Base-by-base conservation (phyloP, 2,329 filamentous ascomycete genomes). In the Monosporascus sp. region DNA sequence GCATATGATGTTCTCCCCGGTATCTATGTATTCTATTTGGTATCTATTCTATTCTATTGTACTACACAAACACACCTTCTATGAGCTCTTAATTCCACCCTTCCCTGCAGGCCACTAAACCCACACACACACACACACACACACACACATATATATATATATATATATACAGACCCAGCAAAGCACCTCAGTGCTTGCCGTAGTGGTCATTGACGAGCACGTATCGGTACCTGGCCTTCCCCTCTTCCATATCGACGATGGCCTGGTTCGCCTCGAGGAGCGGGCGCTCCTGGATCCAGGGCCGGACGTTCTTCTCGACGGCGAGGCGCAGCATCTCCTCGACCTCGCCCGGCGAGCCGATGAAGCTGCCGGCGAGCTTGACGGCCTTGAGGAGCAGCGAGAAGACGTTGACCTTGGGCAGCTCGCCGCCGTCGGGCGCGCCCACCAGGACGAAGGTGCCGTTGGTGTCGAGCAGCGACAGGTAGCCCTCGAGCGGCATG, bases 401-500 rank as follows among this genome's bases (percentile, higher is more conserved):
- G 61, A 81, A 84, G 7, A 80, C 81, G 59, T 72, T 76, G 60
- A 88, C 74, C 3, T 57, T 55, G n/a, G 73, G 71, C 4, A 71
- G 62, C 36, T 60, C 58, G 5, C 70, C 72, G 40, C 79, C 77
- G 62, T 90, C 87, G 0, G 87, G 86, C 1, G 80, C 80, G 36
- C 86, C 86, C 48, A 90, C 77, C 68, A 88, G 83, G 53, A 90
- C 77, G 64, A 87, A 83, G 5, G 75, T 76, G 19, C 86, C 85
- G 50, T 81, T 76, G 9, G 75, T 70, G 57, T 79, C 77, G n/a
- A 89, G 73, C 8, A 90, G 73, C 16, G 71, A 62, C 52, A 91
- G 72, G 69, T 90, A 91, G 43, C 80, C 68, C 52, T 69, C 69
- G 26, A 90, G 64, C 0, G 86, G 86, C 84, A 90, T 86, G 17